These are phyloP conservation scores for Aspergillus texensis DNA, from an alignment of 2,329 filamentous ascomycete species.

Conservation along the genomic window DNA sequence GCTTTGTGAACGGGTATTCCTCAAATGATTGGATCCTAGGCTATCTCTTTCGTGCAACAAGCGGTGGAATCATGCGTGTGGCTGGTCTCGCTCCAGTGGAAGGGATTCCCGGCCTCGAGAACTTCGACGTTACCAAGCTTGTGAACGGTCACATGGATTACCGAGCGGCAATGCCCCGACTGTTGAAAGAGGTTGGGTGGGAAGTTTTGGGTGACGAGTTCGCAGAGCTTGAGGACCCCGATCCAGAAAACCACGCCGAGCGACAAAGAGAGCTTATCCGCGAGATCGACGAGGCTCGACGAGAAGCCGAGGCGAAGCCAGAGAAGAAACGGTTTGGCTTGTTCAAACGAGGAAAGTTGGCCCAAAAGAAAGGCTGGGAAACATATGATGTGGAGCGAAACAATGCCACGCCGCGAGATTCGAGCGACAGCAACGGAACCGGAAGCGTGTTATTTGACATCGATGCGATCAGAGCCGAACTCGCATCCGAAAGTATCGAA, in stretches of 20 bases:
- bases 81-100: constrained; percentile 81
- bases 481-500: constrained; percentile 71
- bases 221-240: constrained; percentile 93
- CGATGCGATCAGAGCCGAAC: constrained; percentile 85
- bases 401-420: constrained; percentile 30
- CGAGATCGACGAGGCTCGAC: constrained; percentile 93
- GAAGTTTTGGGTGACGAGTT: constrained; percentile 91
- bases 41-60: constrained; percentile 93
- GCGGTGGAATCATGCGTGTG: constrained; percentile 84
- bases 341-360: constrained; percentile 75
- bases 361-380: constrained; percentile 87
- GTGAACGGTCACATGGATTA: constrained; percentile 97
- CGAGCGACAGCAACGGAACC: constrained; percentile 31
- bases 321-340: constrained; percentile 73
- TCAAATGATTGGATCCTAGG: constrained; percentile 95
- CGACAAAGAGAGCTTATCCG: constrained; percentile 91
- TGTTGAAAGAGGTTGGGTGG: constrained; percentile 89
- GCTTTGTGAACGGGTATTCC: constrained; percentile 93
- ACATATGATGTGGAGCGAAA: constrained; percentile 73
- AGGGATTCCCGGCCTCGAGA: constrained; percentile 79
- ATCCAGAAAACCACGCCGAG: constrained; percentile 87
- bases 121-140: constrained; percentile 80
- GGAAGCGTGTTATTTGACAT: constrained; percentile 82
- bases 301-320: constrained; percentile 78
- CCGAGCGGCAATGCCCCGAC: constrained; percentile 83